Percentiles rank a stretch among this genome's conserved stretches.
These are phyloP conservation scores for Voacanga thouarsii DNA, from an alignment of 257 asterid genomes.

Conservation along the genomic window DNA sequence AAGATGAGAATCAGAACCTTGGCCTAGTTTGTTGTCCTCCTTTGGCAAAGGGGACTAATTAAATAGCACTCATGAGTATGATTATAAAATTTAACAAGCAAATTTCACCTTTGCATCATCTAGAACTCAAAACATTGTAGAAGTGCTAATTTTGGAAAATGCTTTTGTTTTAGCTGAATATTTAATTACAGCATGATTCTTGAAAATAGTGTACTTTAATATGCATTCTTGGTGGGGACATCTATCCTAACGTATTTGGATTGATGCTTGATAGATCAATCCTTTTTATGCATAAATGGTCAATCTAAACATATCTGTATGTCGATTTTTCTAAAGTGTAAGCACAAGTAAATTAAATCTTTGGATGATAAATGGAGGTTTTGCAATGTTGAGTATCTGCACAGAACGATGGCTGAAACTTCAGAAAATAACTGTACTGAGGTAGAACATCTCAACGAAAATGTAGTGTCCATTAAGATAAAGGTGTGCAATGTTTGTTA, in stretches of 20 bases:
- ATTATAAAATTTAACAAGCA: neutral
- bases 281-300: neutral
- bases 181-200: neutral
- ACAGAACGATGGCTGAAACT: neutral
- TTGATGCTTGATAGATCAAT: neutral
- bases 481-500: neutral
- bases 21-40: neutral
- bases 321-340: neutral
- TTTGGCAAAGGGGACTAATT: neutral
- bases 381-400: neutral
- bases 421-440: neutral
- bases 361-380: neutral
- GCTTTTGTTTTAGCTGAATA: neutral
- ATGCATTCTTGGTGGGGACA: neutral
- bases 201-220: neutral
- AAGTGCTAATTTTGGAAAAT: too few relatives aligned
- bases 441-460: neutral
- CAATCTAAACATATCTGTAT: neutral
- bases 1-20: neutral
- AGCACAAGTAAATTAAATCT: neutral
- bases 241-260: neutral
- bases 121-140: neutral
- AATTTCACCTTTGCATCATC: neutral
- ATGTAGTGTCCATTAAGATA: neutral
- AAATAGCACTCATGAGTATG: neutral